phyloP scores from a whole-genome alignment of 495 filamentous ascomycete genomes.

The Extremus antarcticus region DNA sequence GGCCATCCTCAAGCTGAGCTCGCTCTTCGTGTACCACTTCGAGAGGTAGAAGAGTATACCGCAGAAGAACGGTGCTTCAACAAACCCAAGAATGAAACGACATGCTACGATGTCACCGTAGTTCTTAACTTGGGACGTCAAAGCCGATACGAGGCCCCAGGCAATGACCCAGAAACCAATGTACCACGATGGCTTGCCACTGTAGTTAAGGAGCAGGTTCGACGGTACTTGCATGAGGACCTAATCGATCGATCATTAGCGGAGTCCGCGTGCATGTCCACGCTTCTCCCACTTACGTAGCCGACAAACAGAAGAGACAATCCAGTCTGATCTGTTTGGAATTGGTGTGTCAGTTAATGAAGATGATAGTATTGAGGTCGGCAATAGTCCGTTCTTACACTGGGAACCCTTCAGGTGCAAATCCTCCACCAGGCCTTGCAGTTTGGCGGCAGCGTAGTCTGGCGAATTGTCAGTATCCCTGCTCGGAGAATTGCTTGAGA shows the following conservation, averaged over 20 bases:
- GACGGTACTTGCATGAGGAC: conserved; percentile 40
- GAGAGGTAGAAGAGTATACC: conserved; percentile 45
- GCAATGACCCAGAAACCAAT: conserved; percentile 37
- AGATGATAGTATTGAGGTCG: neutral
- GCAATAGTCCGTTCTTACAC: conserved; percentile 14
- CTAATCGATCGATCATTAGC: neutral
- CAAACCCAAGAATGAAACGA: conserved; percentile 36
- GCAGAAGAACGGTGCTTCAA: conserved; percentile 35
- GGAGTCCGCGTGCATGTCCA: neutral
- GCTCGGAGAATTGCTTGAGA: neutral
- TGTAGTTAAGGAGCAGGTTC: conserved; percentile 50
- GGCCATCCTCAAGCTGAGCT: conserved; percentile 47
- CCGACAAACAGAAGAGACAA: conserved; percentile 44
- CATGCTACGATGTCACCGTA: conserved; percentile 45
- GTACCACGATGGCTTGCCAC: conserved; percentile 32
- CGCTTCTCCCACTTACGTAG: conserved; percentile 29
- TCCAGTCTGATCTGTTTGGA: conserved; percentile 31
- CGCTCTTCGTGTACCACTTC: conserved; percentile 50
- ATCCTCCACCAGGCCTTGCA: conserved; percentile 27
- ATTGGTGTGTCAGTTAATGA: neutral
- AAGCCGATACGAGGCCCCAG: conserved; percentile 41
- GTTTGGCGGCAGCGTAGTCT: conserved; percentile 37
- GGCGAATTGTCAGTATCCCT: neutral
- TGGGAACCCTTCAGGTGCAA: conserved; percentile 32
- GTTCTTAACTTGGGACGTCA: conserved; percentile 42